Conservation (phyloP, 176 grass and related monocot genomes). For the Puya raimondii region DNA sequence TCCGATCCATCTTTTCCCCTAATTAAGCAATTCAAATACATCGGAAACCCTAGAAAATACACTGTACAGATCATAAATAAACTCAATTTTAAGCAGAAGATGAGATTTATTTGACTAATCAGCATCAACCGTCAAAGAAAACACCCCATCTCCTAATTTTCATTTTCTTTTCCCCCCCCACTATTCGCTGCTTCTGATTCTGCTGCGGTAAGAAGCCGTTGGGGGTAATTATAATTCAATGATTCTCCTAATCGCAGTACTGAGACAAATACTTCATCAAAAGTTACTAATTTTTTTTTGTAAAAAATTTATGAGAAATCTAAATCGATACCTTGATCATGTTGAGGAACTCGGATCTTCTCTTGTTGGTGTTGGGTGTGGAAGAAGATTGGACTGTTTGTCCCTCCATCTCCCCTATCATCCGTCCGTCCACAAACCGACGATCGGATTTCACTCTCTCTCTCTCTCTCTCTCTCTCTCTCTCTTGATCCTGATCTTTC, state of each 20-base stretch:
- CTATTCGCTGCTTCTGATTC: too few relatives aligned
- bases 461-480: neutral
- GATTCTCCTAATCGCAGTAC: neutral
- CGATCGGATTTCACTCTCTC: neutral
- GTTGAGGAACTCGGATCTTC: slow-evolving; percentile 19
- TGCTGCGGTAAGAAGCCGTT: too few relatives aligned
- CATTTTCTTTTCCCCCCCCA: too few relatives aligned
- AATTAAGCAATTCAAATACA: too few relatives aligned
- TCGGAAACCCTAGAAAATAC: too few relatives aligned
- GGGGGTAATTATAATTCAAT: neutral
- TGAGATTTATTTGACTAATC: too few relatives aligned
- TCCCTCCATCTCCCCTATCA: slow-evolving; percentile 20
- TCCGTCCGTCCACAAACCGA: neutral
- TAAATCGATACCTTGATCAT: slow-evolving; percentile 29
- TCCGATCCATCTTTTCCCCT: neutral
- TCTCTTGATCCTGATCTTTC: neutral
- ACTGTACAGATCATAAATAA: too few relatives aligned
- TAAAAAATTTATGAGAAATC: neutral
- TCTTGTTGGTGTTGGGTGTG: neutral
- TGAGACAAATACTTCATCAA: neutral
- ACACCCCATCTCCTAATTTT: too few relatives aligned
- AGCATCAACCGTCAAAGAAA: too few relatives aligned
- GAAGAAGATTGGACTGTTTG: slow-evolving; percentile 7
- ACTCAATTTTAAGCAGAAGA: too few relatives aligned
- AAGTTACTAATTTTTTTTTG: neutral